Evolutionary conservation across 1,284 basidiomycete genomes (phyloP), one percentile per base, ranked within the genome.

Genomic region (Cutaneotrichosporon arboriforme): DNA sequence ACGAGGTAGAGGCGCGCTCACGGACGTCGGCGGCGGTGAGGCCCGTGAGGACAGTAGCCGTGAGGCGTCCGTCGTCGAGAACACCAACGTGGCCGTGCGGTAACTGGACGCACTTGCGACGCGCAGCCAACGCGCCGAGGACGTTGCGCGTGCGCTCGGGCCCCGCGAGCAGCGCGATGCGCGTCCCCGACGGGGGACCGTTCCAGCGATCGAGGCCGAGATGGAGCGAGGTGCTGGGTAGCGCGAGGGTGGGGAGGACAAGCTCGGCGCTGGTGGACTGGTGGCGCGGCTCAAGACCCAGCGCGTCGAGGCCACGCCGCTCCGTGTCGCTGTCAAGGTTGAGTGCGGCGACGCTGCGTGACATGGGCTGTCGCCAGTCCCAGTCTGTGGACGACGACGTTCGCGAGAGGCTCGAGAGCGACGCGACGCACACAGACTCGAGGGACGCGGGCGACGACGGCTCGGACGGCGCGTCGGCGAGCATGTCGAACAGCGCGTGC

Each of bases 161-260:
- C 10, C 36, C 23, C 2, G 64, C 68, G 20, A 71, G 23, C 2
- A 70, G 51, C 1, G 58, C 67, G 15, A 72, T 47, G 3, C 58
- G 52, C 38, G 53, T 54, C 1, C 58, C 58, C 10, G 49, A 52
- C 1, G 51, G 51, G 15, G 41, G 31, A 4, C 51, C 46, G 15
- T 49, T 34, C 62, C 59, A 68, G 13, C 59, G 60, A 26, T 58
- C 61, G 4, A 72, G 43, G 7, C 60, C 62, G 22, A 70, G 57
- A 41, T 72, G 68, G 18, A 72, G 58, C n/a, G 62, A 65, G 23
- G 65, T 63, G 22, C 45, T 58, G 1, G 70, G 70, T n/a, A 72
- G 52, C 34, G 57, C 52, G 3, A 72, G 54, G 8, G 60, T 69
- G 12, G 70, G 70, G 17, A 72, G 55, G 1, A 72, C 68, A 17